phyloP scores from a whole-genome alignment of 805 yeast genomes.

The Candida boidinii region DNA sequence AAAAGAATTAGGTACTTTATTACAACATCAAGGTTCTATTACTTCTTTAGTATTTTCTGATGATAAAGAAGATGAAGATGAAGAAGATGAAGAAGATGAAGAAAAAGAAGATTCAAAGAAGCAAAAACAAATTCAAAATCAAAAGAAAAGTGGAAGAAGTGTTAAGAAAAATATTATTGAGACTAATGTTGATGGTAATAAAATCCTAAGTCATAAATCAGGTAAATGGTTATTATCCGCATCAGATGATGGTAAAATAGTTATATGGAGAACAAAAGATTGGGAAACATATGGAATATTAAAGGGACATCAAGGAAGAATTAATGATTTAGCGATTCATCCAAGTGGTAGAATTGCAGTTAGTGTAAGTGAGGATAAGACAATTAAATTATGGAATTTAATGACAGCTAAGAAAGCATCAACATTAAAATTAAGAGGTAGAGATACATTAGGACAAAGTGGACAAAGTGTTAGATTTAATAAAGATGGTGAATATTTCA shows the following conservation, averaged over 20 bases:
- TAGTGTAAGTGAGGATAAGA: slow-evolving; percentile 78
- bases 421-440: slow-evolving; percentile 60
- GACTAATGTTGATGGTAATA: neutral
- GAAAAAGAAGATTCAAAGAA: slow-evolving; percentile 2
- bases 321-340: slow-evolving; percentile 83
- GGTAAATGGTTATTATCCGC: slow-evolving; percentile 90
- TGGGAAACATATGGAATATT: slow-evolving; percentile 89
- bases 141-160: neutral
- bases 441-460: slow-evolving; percentile 56
- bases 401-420: slow-evolving; percentile 97
- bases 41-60: slow-evolving; percentile 66
- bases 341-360: slow-evolving; percentile 86
- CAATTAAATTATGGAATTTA: slow-evolving; percentile 86
- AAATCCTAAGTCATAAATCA: slow-evolving; percentile 26
- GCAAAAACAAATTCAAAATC: slow-evolving; percentile 4
- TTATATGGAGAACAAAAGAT: slow-evolving; percentile 92
- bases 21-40: slow-evolving; percentile 83
- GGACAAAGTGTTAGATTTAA: slow-evolving; percentile 66
- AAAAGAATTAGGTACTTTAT: slow-evolving; percentile 83
- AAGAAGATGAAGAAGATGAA: slow-evolving; percentile 13
- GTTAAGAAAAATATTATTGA: neutral
- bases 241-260: slow-evolving; percentile 82
- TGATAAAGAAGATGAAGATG: slow-evolving; percentile 25
- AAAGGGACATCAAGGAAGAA: slow-evolving; percentile 81
- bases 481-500: slow-evolving; percentile 56